Base-by-base conservation (phyloP, 371 early-diverging fungal genomes). In the Rhizomucor miehei region DNA sequence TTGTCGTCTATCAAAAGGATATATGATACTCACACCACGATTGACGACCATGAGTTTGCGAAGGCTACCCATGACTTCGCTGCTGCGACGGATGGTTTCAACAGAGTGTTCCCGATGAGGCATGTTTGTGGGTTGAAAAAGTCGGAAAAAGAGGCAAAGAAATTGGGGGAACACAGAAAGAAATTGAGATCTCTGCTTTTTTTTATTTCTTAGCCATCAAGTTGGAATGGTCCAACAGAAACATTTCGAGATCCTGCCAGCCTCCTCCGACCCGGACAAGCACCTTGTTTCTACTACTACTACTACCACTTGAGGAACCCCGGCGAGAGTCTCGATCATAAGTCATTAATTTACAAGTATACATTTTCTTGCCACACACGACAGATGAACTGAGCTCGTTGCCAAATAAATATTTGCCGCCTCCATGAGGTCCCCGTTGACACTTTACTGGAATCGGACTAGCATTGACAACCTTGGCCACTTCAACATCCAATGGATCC, bases 201-300 rank as follows among this genome's bases (percentile, higher is more conserved):
- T 29, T 29, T 29, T 29, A 29, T 29, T 29, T 29, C 8, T 29
- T 29, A 29, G 71, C 66, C 58, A 75, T 78, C 21, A 70, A 52
- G 41, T 56, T 59, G 48, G 70, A 65, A 36, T 77, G 75, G 44
- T 79, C 77, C 16, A 82, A 56, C 55, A 86, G 67, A 56, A 84
- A 86, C 57, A 80, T 72, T 39, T 86, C 84, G 36, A 86, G 62
- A 57, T 84, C 84, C 52, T 84, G 82, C 83, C 83, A 86, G 17
- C 86, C 85, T n/a, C 85, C 84, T 29, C 86, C 85, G 1, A 84
- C 84, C 34, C 85, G 81, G n/a, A 84, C 80, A 48, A 83, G 53
- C 10, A 84, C 85, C 52, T 85, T 85, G 51, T 77, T 79, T 21
- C 62, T 52, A 38, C 48, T 37, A 10, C 51, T 41, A n/a, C n/a